Evolutionary conservation across 805 yeast genomes (phyloP).

Genomic region (Kodamaea hsintzibuensis): DNA sequence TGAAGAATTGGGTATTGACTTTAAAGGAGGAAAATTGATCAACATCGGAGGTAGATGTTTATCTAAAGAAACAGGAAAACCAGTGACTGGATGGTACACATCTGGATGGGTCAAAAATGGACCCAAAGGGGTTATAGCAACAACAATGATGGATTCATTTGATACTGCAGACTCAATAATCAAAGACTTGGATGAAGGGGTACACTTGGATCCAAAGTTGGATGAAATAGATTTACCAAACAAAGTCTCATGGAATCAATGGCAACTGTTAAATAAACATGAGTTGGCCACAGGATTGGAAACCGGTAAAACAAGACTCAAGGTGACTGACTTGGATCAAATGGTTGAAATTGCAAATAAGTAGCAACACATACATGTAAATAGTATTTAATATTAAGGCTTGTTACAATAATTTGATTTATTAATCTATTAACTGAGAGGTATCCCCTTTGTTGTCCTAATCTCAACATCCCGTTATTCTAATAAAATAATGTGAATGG

Average conservation of each 20-base stretch:
- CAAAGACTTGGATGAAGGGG: conserved; percentile 48
- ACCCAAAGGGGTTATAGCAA: conserved; percentile 86
- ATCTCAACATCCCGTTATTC: conserved; percentile 13
- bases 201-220: conserved; percentile 18
- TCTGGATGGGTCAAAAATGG: conserved; percentile 92
- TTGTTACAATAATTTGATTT: too few relatives aligned
- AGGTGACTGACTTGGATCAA: conserved; percentile 23
- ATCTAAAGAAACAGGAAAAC: conserved; percentile 15
- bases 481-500: conserved; percentile 32
- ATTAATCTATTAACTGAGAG: too few relatives aligned
- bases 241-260: conserved; percentile 60
- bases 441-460: too few relatives aligned
- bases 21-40: conserved; percentile 29
- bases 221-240: not conserved
- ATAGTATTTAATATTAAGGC: too few relatives aligned
- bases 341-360: conserved; percentile 6
- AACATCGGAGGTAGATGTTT: conserved; percentile 39
- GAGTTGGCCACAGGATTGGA: conserved; percentile 53
- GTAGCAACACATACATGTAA: conserved; percentile 21
- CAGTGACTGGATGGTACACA: conserved; percentile 58
- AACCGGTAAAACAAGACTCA: conserved; percentile 57
- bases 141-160: conserved; percentile 84
- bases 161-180: conserved; percentile 67
- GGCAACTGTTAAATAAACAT: conserved; percentile 56
- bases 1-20: conserved; percentile 35